These are phyloP conservation scores for Fagopyrum tataricum DNA, from an alignment of 148 eudicot species.

Conservation along the genomic window DNA sequence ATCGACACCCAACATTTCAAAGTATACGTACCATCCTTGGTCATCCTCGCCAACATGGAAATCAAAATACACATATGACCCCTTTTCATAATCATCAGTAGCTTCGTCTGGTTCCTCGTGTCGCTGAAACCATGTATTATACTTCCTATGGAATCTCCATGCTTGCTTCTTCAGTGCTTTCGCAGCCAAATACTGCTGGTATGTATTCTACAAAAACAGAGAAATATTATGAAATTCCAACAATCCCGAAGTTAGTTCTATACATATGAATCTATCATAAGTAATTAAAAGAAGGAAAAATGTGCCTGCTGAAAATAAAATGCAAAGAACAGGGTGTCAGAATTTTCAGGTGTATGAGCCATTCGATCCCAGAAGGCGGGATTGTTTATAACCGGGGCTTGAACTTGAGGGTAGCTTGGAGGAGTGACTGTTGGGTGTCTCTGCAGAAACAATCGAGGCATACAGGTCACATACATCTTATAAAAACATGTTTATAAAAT, in stretches of 20 bases:
- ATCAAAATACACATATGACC: constrained; percentile 94
- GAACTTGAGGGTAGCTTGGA: constrained; percentile 91
- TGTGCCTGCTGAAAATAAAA: constrained; percentile 68
- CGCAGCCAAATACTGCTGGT: constrained; percentile 97
- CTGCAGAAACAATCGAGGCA: constrained; percentile 29
- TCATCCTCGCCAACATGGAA: constrained; percentile 68
- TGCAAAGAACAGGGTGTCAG: constrained; percentile 82
- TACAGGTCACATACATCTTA: not conserved
- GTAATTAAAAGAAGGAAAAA: not conserved
- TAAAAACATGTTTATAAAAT: not conserved
- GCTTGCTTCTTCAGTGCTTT: constrained; percentile 93
- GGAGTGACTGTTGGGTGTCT: constrained; percentile 84
- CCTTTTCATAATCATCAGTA: constrained; percentile 94
- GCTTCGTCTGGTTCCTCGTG: constrained; percentile 94
- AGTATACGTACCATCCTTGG: constrained; percentile 77
- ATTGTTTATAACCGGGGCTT: constrained; percentile 86
- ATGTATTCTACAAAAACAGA: constrained; percentile 46
- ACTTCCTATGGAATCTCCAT: constrained; percentile 93
- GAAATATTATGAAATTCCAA: not conserved
- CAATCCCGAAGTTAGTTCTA: too few relatives aligned
- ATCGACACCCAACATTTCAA: not conserved
- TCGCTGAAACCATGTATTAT: constrained; percentile 94
- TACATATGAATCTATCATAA: too few relatives aligned
- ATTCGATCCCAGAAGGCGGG: constrained; percentile 95
- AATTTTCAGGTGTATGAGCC: constrained; percentile 55